A percentile compares a stretch with the other conserved stretches of the same genome.
Conservation (phyloP, 192 early-diverging fungal genomes). For the Entomortierella lignicola region DNA sequence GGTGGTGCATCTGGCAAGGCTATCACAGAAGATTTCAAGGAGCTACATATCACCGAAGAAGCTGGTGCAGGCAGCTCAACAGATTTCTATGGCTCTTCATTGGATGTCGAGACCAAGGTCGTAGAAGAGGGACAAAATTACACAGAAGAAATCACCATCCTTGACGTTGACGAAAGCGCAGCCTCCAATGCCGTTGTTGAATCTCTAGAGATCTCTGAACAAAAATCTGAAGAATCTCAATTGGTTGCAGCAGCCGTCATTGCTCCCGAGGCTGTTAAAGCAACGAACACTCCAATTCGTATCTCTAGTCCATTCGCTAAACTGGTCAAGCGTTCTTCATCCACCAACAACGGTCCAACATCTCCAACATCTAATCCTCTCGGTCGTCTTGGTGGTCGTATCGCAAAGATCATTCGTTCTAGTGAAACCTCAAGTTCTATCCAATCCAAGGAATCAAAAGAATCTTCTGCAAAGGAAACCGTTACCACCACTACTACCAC, state of each 20-base stretch:
- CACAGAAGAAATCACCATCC: constrained; percentile 19
- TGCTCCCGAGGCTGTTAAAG: too few species aligned
- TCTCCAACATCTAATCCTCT: constrained; percentile 11
- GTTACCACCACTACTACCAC: too few species aligned
- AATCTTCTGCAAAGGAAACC: too few species aligned
- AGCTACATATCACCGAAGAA: not conserved
- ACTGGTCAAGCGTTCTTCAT: constrained; percentile 14
- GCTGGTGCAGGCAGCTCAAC: constrained; percentile 18
- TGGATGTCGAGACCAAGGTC: constrained; percentile 1
- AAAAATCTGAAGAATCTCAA: not conserved
- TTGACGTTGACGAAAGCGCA: not conserved
- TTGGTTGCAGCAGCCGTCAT: not conserved
- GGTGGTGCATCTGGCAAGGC: not conserved
- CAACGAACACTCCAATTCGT: too few species aligned
- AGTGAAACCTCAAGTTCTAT: constrained; percentile 26
- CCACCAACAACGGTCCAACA: not conserved
- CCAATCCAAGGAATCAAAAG: constrained; percentile 18
- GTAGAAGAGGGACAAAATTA: not conserved
- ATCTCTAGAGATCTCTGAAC: not conserved
- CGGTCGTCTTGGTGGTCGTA: constrained; percentile 25
- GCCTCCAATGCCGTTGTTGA: not conserved
- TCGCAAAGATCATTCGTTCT: constrained; percentile 33
- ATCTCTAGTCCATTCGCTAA: constrained; percentile 20
- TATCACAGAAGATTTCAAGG: constrained; percentile 26
- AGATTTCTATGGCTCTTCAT: not conserved